phyloP scores from a whole-genome alignment of 306 rosid species.

The Castanopsis chinensis region DNA sequence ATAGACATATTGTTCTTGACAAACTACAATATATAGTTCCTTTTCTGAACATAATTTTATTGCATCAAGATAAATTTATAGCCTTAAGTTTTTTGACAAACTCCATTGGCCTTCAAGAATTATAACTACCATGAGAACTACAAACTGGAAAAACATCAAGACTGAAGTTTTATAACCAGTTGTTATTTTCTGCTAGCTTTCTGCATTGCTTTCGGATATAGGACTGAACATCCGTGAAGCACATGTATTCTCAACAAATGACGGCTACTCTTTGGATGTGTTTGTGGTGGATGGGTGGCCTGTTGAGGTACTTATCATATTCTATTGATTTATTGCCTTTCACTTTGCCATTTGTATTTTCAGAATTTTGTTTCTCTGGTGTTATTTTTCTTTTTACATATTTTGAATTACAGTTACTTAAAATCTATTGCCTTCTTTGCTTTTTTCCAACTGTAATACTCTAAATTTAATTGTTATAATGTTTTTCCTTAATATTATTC shows the following conservation, averaged over 20 bases:
- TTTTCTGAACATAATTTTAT: not conserved
- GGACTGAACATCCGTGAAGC: constrained; percentile 71
- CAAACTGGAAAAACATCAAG: constrained; percentile 7
- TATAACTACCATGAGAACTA: constrained; percentile 6
- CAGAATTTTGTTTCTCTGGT: constrained; percentile 4
- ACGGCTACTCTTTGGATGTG: constrained; percentile 53
- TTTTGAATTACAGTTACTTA: not conserved
- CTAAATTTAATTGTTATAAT: not conserved
- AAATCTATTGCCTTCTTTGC: constrained; percentile 12
- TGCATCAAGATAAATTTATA: not conserved
- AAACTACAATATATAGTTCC: not conserved
- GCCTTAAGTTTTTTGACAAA: not conserved
- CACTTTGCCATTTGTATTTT: not conserved
- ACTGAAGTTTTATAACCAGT: constrained; percentile 22
- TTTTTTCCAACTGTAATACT: constrained; percentile 9
- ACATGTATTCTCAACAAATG: constrained; percentile 63
- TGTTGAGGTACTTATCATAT: constrained; percentile 40
- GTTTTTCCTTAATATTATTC: not conserved
- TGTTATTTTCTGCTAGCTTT: constrained; percentile 48
- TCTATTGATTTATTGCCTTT: not conserved
- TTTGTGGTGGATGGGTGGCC: constrained; percentile 79
- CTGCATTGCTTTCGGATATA: constrained; percentile 62
- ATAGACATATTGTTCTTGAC: not conserved
- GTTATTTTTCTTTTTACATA: not conserved
- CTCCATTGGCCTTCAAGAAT: not conserved